Evolutionary conservation across 2,329 filamentous ascomycete genomes (phyloP), one percentile per base, ranked within the genome.

Genomic region (Fusarium albosuccineum): DNA sequence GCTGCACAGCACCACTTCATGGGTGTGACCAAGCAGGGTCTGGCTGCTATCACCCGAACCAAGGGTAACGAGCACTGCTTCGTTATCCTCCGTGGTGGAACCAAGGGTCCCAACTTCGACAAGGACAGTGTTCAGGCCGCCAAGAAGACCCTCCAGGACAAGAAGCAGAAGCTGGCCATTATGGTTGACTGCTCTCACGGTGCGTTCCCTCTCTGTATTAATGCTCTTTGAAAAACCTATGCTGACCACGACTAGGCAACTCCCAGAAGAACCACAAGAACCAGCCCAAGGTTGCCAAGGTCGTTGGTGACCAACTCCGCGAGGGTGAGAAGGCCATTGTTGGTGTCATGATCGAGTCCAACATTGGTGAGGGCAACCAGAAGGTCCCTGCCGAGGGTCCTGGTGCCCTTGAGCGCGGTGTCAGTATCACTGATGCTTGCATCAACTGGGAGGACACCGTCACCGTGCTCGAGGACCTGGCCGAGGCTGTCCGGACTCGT

Each of bases 181-280:
- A 99, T 99, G 96, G 89, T 99, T 60, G 96, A 99, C 81, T 99
- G 96, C 86, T 97, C 94, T 22, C 96, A 99, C 78, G 96, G 92
- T 93, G 82, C 58, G 87, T 77, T 33, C 27, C 1, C n/a, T 26
- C n/a, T 26, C 14, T 1, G 85, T 97, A 22, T 22, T 93, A 29
- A 97, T 78, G 94, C 90, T 92, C 81, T 59, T 4, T 27, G 40
- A 6, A 1, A 55, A 36, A 26, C 6, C 29, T 9, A n/a, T n/a
- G 26, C 61, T 73, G n/a, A 61, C 33, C 29, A 17, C 26, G 11
- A 14, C 5, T 60, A 94, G 92, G 96, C 58, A 99, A 99, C 85
- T 98, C 95, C 17, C 93, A 92, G 81, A 99, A 99, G 85, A 90
- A 98, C 84, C 95, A 98, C 85, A 91, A 92, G 75, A 99, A 99